Percentiles rank a stretch among this genome's conserved stretches.
Evolutionary conservation across 257 asterid genomes (phyloP).

Genomic region (Solanum acaule): DNA sequence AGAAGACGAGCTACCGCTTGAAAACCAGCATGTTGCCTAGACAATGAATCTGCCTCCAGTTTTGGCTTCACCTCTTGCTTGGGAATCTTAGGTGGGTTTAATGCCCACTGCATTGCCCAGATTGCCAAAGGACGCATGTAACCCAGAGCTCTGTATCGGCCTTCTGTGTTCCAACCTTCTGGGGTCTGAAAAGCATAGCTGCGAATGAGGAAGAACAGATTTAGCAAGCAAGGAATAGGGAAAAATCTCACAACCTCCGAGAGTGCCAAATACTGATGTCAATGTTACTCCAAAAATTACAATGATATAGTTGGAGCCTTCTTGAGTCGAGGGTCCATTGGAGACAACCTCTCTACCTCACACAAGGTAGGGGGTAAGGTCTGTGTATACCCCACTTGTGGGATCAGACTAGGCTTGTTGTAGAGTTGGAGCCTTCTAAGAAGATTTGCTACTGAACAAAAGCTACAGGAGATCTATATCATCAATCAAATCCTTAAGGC

Average conservation of each 20-base stretch:
- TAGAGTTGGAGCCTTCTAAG: background rate
- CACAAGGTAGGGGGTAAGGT: background rate
- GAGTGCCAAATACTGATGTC: background rate
- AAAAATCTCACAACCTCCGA: background rate
- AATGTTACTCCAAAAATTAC: background rate
- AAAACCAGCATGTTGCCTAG: slow-evolving; percentile 67
- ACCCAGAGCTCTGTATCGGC: slow-evolving; percentile 60
- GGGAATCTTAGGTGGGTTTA: slow-evolving; percentile 35
- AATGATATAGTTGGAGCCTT: background rate
- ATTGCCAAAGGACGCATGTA: slow-evolving; percentile 94
- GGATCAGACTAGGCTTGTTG: background rate
- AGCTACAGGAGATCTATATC: background rate
- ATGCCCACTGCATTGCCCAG: slow-evolving; percentile 99
- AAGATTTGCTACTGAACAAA: background rate
- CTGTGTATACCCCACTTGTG: background rate
- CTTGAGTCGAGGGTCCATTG: background rate
- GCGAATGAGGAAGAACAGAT: background rate
- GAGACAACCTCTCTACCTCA: background rate
- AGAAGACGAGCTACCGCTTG: slow-evolving; percentile 70
- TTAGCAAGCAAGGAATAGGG: background rate
- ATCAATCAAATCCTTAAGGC: background rate
- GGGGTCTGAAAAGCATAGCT: slow-evolving; percentile 94
- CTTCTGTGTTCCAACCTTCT: slow-evolving; percentile 73
- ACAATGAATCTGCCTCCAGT: slow-evolving; percentile 41
- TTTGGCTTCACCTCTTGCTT: slow-evolving; percentile 34